Evolutionary conservation across 2,329 filamentous ascomycete genomes (phyloP), one percentile per base, ranked within the genome.

Genomic region (Ophiostoma perfectum): DNA sequence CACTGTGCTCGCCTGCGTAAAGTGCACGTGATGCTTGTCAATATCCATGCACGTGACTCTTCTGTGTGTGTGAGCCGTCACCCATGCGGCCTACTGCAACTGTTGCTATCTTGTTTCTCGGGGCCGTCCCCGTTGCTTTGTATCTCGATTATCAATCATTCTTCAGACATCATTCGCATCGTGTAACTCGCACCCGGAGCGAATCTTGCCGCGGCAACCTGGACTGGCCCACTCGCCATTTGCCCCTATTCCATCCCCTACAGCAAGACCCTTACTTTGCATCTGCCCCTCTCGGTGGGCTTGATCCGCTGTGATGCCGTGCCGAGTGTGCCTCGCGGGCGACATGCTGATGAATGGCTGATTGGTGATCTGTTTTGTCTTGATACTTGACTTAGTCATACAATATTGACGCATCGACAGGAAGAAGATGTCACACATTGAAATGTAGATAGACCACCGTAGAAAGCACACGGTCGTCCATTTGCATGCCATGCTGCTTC

Each of bases 161-260:
- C 14, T 47, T 47, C 45, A 47, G 14, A 12, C 42, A 52, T 18
- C 9, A 16, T 52, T 52, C 47, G n/a, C 47, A 18, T 52, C 47
- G 27, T 27, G 27, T 2, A 27, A 27, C 27, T 27, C 27, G 27
- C 27, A 27, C 27, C 27, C 27, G 27, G 27, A 11, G 6, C 11
- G 16, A 11, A 49, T 14, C 55, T 38, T 38, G 49, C n/a, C 49
- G 49, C 47, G 49, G 49, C 49, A 55, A 55, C 49, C 49, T 55
- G 12, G 45, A 11, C 38, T 38, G 55, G 55, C 27, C 55, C 55
- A 38, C 55, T 27, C 49, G 4, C 49, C n/a, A 47, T n/a, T 47
- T 60, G 55, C 55, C 55, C 55, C 55, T 60, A 60, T 60, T 60
- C 45, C 27, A 38, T 60, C 55, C 27, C 55, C 55, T 60, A 60